A percentile compares a stretch with the other conserved stretches of the same genome.
These are phyloP conservation scores for Senna tora DNA, from an alignment of 306 rosid genomes.

Conservation along the genomic window DNA sequence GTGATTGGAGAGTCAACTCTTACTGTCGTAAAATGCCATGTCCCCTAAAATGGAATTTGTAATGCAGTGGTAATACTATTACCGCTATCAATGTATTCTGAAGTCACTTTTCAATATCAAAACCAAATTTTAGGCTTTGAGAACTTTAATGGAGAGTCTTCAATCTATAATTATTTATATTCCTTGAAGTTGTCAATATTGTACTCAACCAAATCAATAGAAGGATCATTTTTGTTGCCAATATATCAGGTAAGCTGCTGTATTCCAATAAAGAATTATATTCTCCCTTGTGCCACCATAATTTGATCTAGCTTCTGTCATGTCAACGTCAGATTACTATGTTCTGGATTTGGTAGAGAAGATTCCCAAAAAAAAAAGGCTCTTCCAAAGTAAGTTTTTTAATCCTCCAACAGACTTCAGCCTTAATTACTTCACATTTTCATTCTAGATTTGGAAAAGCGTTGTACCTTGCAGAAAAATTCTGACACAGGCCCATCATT, in stretches of 20 bases:
- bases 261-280: neutral
- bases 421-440: too few relatives aligned
- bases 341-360: neutral
- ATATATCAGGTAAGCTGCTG: neutral
- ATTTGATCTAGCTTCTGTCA: neutral
- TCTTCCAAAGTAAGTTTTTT: too few relatives aligned
- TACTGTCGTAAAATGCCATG: neutral
- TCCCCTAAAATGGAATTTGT: neutral
- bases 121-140: too few relatives aligned
- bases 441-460: neutral
- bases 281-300: neutral
- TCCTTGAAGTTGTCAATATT: too few relatives aligned
- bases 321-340: too few relatives aligned
- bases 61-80: neutral
- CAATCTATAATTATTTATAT: too few relatives aligned
- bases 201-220: neutral
- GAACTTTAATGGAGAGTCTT: neutral
- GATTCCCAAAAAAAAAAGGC: neutral
- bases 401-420: too few relatives aligned
- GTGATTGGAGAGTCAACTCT: neutral
- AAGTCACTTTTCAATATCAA: too few relatives aligned
- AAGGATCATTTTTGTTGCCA: neutral
- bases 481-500: conserved; percentile 84
- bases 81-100: neutral
- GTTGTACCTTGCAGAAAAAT: conserved; percentile 77